Evolutionary conservation across 2,329 filamentous ascomycete genomes (phyloP).

Genomic region (Nectriaceae sp.): DNA sequence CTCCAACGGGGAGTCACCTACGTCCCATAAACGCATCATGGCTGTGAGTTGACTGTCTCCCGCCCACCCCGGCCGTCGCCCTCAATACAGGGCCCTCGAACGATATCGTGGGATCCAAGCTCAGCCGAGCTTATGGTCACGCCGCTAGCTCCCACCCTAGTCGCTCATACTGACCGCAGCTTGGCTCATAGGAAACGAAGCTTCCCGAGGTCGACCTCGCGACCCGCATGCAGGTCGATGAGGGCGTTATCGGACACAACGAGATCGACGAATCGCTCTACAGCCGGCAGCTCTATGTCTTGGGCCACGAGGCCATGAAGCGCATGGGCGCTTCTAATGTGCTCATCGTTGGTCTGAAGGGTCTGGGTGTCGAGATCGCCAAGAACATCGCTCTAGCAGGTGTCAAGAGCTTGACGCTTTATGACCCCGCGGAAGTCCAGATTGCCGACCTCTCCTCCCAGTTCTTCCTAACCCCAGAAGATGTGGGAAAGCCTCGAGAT

Average conservation of each 20-base stretch:
- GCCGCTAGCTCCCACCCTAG: neutral
- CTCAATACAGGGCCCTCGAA: slow-evolving; percentile 2
- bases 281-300: slow-evolving; percentile 72
- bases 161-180: slow-evolving; percentile 11
- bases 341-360: slow-evolving; percentile 87
- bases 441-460: slow-evolving; percentile 93
- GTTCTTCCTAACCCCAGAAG: slow-evolving; percentile 88
- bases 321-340: slow-evolving; percentile 97
- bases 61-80: too few relatives aligned
- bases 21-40: slow-evolving; percentile 62
- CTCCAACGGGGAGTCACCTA: slow-evolving; percentile 60
- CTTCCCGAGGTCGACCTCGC: slow-evolving; percentile 62
- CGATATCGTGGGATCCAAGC: slow-evolving; percentile 11
- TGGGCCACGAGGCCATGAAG: slow-evolving; percentile 89
- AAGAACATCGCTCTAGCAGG: slow-evolving; percentile 98
- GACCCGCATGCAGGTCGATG: slow-evolving; percentile 67
- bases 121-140: too few relatives aligned
- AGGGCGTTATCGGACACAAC: slow-evolving; percentile 53
- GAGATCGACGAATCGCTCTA: slow-evolving; percentile 75
- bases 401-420: slow-evolving; percentile 94
- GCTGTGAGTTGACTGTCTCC: slow-evolving; percentile 48
- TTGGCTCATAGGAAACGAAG: slow-evolving; percentile 46
- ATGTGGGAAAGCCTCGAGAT: slow-evolving; percentile 91
- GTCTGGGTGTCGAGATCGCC: slow-evolving; percentile 94
- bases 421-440: slow-evolving; percentile 81